Conservation (phyloP, 2,329 filamentous ascomycete species). For the Penicillium sp. region DNA sequence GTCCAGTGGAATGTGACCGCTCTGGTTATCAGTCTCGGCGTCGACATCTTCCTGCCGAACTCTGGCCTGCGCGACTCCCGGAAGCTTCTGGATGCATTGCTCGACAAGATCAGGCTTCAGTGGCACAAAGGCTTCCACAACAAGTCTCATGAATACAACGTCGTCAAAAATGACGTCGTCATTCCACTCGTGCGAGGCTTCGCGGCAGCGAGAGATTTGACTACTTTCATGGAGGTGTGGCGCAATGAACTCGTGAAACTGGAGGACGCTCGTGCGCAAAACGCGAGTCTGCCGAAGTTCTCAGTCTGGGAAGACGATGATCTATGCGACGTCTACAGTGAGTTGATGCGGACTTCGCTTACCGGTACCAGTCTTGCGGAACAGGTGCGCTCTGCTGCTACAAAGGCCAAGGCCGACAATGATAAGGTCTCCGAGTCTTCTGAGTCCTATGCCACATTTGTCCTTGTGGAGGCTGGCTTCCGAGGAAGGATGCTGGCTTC, state of each 20-base stretch:
- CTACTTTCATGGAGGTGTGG: slow-evolving; percentile 41
- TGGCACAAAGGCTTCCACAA: slow-evolving; percentile 24
- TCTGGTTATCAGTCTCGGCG: slow-evolving; percentile 40
- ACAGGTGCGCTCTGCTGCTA: slow-evolving; percentile 31
- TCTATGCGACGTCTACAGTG: slow-evolving; percentile 35
- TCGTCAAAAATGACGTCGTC: slow-evolving; percentile 38
- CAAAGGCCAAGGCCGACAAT: slow-evolving; percentile 26
- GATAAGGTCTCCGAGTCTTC: slow-evolving; percentile 26
- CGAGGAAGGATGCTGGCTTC: slow-evolving; percentile 24
- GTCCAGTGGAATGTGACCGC: slow-evolving; percentile 42
- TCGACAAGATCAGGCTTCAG: slow-evolving; percentile 33
- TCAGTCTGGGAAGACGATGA: slow-evolving; percentile 47
- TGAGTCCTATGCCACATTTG: slow-evolving; percentile 33
- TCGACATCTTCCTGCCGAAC: slow-evolving; percentile 44
- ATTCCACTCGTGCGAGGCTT: slow-evolving; percentile 41
- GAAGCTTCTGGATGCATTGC: slow-evolving; percentile 35
- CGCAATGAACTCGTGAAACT: slow-evolving; percentile 36
- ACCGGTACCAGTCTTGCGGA: slow-evolving; percentile 26
- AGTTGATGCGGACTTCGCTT: slow-evolving; percentile 32
- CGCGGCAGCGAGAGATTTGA: slow-evolving; percentile 38
- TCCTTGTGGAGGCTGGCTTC: slow-evolving; percentile 36
- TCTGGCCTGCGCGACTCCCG: slow-evolving; percentile 38
- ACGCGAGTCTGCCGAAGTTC: slow-evolving; percentile 23
- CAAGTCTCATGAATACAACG: slow-evolving; percentile 24
- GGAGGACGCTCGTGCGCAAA: slow-evolving; percentile 30